A percentile compares a stretch with the other conserved stretches of the same genome.
Conservation (phyloP, 2,329 filamentous ascomycete species). For the Pseudopyricularia javanii region DNA sequence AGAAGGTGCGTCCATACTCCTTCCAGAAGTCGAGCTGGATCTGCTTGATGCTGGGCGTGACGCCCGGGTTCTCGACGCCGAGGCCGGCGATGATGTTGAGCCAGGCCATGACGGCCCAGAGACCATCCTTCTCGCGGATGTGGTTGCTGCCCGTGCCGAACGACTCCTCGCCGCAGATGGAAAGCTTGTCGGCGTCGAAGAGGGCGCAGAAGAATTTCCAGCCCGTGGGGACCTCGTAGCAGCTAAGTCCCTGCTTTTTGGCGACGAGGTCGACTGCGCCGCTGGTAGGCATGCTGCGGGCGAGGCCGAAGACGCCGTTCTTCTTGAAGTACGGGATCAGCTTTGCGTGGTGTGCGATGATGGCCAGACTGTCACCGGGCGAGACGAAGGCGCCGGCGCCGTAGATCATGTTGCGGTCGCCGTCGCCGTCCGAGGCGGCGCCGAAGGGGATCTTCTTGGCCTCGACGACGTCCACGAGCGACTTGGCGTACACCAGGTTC, state of each 20-base stretch:
- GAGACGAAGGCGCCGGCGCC: constrained; percentile 94
- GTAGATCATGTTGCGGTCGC: constrained; percentile 99
- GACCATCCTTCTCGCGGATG: constrained; percentile 96
- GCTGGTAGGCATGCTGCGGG: constrained; percentile 94
- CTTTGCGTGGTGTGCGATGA: constrained; percentile 93
- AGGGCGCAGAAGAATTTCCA: constrained; percentile 99
- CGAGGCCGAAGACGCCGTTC: constrained; percentile 89
- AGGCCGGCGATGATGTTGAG: constrained; percentile 96
- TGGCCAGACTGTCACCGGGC: constrained; percentile 91
- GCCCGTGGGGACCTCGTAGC: constrained; percentile 94
- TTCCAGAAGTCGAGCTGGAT: constrained; percentile 98
- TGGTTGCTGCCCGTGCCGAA: constrained; percentile 98
- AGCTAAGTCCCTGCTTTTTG: constrained; percentile 80
- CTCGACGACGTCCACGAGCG: constrained; percentile 86
- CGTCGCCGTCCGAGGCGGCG: constrained; percentile 91
- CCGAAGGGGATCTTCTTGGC: constrained; percentile 88
- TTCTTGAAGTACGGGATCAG: constrained; percentile 98
- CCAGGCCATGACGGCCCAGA: constrained; percentile 97
- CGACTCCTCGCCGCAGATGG: constrained; percentile 96
- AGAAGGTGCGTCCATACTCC: constrained; percentile 93
- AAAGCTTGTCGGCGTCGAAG: constrained; percentile 89
- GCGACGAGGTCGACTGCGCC: constrained; percentile 92
- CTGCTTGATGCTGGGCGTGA: constrained; percentile 73
- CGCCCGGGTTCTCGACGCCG: constrained; percentile 65
- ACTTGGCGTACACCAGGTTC: constrained; percentile 94